phyloP scores from a whole-genome alignment of 768 basidiomycete species.

The Lactarius evosmus region DNA sequence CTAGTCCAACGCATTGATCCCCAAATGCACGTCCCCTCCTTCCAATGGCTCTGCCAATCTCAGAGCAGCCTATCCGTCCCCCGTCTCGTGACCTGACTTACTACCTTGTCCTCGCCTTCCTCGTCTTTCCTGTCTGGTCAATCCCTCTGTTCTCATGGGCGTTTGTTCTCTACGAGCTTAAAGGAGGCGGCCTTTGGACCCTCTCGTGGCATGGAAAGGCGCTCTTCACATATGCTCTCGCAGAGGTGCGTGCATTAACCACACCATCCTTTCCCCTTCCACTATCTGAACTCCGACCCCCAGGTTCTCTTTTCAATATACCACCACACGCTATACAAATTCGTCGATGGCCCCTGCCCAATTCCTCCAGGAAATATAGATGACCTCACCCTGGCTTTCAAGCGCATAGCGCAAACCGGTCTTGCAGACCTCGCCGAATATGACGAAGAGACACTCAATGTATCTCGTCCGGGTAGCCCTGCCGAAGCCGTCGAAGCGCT shows the following conservation, averaged over 20 bases:
- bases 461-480: constrained; percentile 55
- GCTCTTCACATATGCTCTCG: constrained; percentile 50
- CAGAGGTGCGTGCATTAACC: constrained; percentile 49
- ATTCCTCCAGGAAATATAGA: constrained; percentile 44
- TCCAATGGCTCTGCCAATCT: constrained; percentile 25
- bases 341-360: constrained; percentile 47
- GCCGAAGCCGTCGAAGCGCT: constrained; percentile 56
- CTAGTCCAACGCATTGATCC: background rate
- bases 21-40: background rate
- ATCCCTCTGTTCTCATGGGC: constrained; percentile 62
- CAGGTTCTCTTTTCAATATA: constrained; percentile 72
- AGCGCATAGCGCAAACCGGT: constrained; percentile 63
- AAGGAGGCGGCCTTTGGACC: constrained; percentile 41
- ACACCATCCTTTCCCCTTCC: constrained; percentile 2
- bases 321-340: constrained; percentile 48
- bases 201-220: constrained; percentile 40
- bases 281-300: background rate
- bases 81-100: constrained; percentile 49
- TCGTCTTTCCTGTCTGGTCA: constrained; percentile 64
- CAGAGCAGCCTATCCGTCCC: constrained; percentile 36
- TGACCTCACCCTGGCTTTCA: constrained; percentile 58
- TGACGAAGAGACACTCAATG: constrained; percentile 52
- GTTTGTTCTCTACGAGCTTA: constrained; percentile 50
- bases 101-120: constrained; percentile 53
- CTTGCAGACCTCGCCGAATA: constrained; percentile 52